These are phyloP conservation scores for Blastosporella zonata DNA, from an alignment of 1,284 basidiomycete genomes.

Conservation along the genomic window DNA sequence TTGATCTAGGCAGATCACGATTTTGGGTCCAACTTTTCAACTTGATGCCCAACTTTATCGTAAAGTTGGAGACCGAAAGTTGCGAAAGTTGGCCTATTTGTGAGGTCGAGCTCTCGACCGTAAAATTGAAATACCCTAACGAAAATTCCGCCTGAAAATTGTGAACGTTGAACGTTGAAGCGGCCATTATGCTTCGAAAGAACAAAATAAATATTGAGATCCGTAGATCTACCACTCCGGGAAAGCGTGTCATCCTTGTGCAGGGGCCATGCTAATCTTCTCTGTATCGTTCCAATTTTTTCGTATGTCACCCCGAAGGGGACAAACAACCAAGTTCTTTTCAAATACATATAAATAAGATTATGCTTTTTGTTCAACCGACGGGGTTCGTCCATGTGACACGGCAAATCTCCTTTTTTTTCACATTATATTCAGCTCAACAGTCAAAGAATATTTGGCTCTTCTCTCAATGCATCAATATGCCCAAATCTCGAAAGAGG, in stretches of 20 bases:
- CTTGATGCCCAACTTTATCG: too few species aligned
- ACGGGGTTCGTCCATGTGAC: background rate
- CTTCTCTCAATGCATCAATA: constrained; percentile 13
- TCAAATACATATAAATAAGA: background rate
- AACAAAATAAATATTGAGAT: constrained; percentile 12
- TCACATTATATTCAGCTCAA: background rate
- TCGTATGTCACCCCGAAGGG: constrained; percentile 15
- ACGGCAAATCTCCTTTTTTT: background rate
- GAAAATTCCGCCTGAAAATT: background rate
- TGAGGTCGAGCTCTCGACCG: too few species aligned
- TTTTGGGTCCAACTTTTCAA: too few species aligned
- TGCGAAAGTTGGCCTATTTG: too few species aligned
- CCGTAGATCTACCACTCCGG: constrained; percentile 15
- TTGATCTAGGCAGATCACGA: too few species aligned
- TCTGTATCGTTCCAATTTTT: constrained; percentile 16
- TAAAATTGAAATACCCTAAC: too few species aligned
- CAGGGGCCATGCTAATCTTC: constrained; percentile 16
- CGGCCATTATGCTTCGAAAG: too few species aligned
- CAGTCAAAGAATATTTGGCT: background rate
- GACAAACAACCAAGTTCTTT: background rate
- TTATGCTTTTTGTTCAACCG: constrained; percentile 10
- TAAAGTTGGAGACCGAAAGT: too few species aligned
- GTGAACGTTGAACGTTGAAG: too few species aligned
- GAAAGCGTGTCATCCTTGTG: constrained; percentile 16
- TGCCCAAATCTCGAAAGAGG: constrained; percentile 45